Evolutionary conservation across 2,329 filamentous ascomycete genomes (phyloP).

Genomic region (Ascochyta clinopodiicola): DNA sequence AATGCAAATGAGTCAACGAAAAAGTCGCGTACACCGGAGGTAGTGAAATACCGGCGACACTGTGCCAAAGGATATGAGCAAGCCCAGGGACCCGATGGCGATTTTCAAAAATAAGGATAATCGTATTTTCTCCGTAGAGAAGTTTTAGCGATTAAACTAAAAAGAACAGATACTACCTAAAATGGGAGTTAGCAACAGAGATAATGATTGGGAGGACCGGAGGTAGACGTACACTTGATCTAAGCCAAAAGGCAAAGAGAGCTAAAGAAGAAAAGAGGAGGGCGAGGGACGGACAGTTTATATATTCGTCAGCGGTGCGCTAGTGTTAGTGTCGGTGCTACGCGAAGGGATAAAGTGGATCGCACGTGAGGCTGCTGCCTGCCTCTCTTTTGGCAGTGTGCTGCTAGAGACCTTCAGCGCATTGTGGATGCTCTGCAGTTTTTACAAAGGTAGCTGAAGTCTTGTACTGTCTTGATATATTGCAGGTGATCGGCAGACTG

Average conservation of each 20-base stretch:
- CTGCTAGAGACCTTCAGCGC: no score
- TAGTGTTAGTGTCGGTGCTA: constrained; percentile 2
- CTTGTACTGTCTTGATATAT: no score
- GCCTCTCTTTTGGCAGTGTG: not conserved
- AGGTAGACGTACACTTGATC: constrained; percentile 21
- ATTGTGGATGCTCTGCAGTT: no score
- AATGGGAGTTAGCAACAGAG: no score
- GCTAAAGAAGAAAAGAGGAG: constrained; percentile 14
- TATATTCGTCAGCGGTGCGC: not conserved
- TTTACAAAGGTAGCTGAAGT: no score
- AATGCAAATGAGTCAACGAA: not conserved
- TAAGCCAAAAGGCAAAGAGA: constrained; percentile 21
- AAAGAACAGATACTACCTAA: constrained; percentile 10
- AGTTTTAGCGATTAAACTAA: constrained; percentile 12
- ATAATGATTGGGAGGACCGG: no score
- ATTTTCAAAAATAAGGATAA: constrained; percentile 10
- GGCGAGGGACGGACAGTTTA: constrained; percentile 6
- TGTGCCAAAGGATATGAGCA: constrained; percentile 18
- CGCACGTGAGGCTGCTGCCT: not conserved
- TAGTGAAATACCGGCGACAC: constrained; percentile 17
- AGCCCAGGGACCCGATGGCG: constrained; percentile 12
- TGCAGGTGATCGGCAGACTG: no score
- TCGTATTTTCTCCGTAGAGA: not conserved
- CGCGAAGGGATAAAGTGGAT: not conserved
- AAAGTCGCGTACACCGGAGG: constrained; percentile 10